A percentile compares a stretch with the other conserved stretches of the same genome.
Conservation (phyloP, 306 rosid genomes). For the Canavalia gladiata region DNA sequence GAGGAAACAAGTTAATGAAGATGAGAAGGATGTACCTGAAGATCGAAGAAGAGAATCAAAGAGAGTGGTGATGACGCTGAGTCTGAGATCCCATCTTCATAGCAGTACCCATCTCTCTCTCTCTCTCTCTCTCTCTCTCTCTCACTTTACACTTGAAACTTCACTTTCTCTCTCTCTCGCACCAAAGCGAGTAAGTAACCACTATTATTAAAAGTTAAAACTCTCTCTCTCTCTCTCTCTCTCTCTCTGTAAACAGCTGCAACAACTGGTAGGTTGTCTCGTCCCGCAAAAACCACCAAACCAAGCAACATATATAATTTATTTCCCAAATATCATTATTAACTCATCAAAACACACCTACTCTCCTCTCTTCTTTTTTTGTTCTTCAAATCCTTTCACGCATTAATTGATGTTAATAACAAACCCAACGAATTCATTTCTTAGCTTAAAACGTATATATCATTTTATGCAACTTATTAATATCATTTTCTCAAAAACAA, state of each 20-base stretch:
- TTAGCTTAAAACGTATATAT: not conserved
- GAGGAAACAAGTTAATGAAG: not conserved
- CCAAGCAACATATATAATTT: conserved; percentile 57
- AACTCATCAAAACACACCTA: conserved; percentile 34
- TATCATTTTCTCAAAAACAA: too few species aligned
- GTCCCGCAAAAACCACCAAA: conserved; percentile 91
- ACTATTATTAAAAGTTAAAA: conserved; percentile 37
- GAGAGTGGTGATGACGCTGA: conserved; percentile 50
- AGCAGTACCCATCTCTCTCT: conserved; percentile 54
- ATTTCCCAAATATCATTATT: conserved; percentile 24
- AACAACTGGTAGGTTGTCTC: conserved; percentile 95
- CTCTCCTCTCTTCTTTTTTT: not conserved
- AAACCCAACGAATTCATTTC: conserved; percentile 20
- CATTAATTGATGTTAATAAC: conserved; percentile 3
- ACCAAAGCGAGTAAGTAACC: conserved; percentile 30
- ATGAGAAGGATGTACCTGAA: conserved; percentile 52
- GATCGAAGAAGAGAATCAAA: conserved; percentile 56
- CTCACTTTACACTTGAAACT: conserved; percentile 41
- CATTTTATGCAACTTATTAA: not conserved
- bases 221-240: conserved; percentile 43
- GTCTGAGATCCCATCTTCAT: conserved; percentile 74
- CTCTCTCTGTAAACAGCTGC: conserved; percentile 71
- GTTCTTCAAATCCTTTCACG: conserved; percentile 20
- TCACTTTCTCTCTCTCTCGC: conserved; percentile 37
- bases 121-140: conserved; percentile 25